Evolutionary conservation across 768 basidiomycete species (phyloP), one percentile per base, ranked within the genome.

Genomic region (Jaapia argillacea): DNA sequence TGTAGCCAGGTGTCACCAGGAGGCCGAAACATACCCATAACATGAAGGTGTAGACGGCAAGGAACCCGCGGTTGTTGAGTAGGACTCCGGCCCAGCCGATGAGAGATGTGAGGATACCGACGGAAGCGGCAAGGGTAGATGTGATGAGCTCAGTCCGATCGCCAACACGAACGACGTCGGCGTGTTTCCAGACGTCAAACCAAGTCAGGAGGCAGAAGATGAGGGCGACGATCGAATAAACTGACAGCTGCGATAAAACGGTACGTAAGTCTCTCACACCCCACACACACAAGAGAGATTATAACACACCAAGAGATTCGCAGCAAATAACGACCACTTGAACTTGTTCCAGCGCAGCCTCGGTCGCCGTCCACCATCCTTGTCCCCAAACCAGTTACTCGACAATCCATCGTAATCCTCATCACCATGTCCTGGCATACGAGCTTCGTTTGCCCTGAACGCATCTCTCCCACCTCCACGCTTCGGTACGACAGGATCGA

Each of bases 11-110:
- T 0, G 74, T 66, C 57, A 85, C 70, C 57, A 88, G 71, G 44
- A 86, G 64, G 12, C 67, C 77, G 58, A 88, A 81, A 45, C 72
- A 75, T 54, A 81, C 63, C 86, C 86, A 90, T 37, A 83, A 72
- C 31, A 82, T 58, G 60, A 86, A 60, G 18, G 69, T 71, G 65
- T 86, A 88, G 41, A 81, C 59, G 28, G 85, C 84, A 49, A 88
- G 74, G 71, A 90, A 88, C 31, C 75, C 65, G 46, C 86, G 84
- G 58, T 86, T 85, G 70, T 90, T 90, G 54, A 88, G 75, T 22
- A 90, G 65, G 56, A 88, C 77, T 24, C 86, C 86, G 20, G 85
- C 71, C 74, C 79, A 86, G 40, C 86, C 86, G 54, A 88, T 62
- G 43, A 85, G 52, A 16, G 83, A 74, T 24, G 83, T 84, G 51